Conservation (phyloP, 1,139 yeast genomes). For the Geotrichum europaeum region DNA sequence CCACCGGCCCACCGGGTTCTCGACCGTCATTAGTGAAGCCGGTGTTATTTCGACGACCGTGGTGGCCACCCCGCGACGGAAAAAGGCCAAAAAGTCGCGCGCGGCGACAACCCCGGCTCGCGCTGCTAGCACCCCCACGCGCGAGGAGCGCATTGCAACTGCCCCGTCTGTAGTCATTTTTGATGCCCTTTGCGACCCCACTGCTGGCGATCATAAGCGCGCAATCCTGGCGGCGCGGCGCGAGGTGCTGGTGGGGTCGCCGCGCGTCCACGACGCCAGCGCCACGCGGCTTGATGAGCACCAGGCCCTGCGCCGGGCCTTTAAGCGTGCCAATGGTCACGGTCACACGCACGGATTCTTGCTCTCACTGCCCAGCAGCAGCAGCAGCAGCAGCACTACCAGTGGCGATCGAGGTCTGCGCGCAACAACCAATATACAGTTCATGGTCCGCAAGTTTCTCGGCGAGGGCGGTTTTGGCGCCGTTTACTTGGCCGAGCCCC, state of each 20-base stretch:
- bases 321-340: constrained; percentile 19
- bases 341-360: background rate
- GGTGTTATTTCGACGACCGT: background rate
- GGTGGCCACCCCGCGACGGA: background rate
- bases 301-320: constrained; percentile 26
- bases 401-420: constrained; percentile 7
- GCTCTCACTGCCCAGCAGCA: constrained; percentile 6
- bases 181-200: constrained; percentile 14
- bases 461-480: constrained; percentile 81
- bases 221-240: constrained; percentile 4
- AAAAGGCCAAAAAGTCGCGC: background rate
- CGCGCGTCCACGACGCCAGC: constrained; percentile 10
- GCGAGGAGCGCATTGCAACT: background rate
- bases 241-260: constrained; percentile 1
- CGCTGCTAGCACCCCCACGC: background rate
- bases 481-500: constrained; percentile 69
- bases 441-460: constrained; percentile 47
- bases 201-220: constrained; percentile 16
- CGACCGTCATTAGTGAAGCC: background rate
- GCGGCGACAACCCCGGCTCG: constrained; percentile 22
- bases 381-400: constrained; percentile 6
- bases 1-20: background rate
- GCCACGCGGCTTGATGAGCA: constrained; percentile 28
- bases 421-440: constrained; percentile 14
- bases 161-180: constrained; percentile 1